Evolutionary conservation across 164 flowering plant genomes (phyloP), one percentile per base, ranked within the genome.

Genomic region (Warburgia ugandensis): DNA sequence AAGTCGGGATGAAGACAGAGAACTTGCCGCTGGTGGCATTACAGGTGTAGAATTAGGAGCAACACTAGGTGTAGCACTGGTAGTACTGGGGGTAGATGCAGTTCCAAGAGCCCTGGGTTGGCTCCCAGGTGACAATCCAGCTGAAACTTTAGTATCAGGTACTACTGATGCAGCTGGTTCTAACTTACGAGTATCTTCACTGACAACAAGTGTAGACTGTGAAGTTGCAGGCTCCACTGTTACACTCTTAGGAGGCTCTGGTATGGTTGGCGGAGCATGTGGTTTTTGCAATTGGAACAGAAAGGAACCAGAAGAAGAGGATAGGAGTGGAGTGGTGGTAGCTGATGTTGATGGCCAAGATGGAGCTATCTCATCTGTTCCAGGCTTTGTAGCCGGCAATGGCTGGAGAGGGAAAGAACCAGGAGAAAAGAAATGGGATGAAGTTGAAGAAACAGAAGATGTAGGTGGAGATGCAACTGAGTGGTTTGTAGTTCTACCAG

Each of bases 31-130:
- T 46, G 71, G 49, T 51, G 68, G 64, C 52, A 50, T 61, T 40
- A 68, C 69, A 17, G 53, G 63, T 33, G 60, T 65, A 54, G 72
- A 23, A 61, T 52, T 67, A 27, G 44, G 28, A 23, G 65, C 20
- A 40, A 28, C 32, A 57, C 37, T 45, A 17, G 74, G 23, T 31
- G 54, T 54, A 57, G 50, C 37, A 52, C 42, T 55, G 29, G 61
- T 48, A 20, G 48, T 7, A n/a, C 52, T 59, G 42, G 36, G 26
- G 19, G 46, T 48, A 6, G 58, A 48, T 16, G 53, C 46, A 22
- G 41, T 45, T 9, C 49, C 31, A 39, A 26, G 23, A 28, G 48
- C 50, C 57, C 48, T 62, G 6, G 72, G 31, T 53, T 64, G 68
- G 59, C 45, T 66, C 38, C 66, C 77, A 61, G 71, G 61, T 38